Evolutionary conservation across 495 filamentous ascomycete genomes (phyloP).

Genomic region (Penicillium simplicissimum): DNA sequence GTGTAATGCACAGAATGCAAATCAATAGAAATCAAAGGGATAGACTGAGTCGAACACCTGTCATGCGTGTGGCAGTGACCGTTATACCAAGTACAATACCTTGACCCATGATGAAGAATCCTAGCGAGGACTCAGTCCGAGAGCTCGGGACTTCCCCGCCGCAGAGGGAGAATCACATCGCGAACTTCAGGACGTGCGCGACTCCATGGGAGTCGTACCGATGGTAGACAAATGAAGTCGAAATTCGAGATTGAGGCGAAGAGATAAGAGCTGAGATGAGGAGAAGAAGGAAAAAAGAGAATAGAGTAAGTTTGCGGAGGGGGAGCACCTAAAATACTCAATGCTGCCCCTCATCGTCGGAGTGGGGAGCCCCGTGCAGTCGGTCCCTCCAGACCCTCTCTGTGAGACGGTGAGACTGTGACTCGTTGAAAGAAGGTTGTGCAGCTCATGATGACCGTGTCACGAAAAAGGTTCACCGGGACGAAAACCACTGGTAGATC

Average conservation of each 20-base stretch:
- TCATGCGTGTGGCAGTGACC: conserved; percentile 56
- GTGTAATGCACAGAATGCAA: neutral
- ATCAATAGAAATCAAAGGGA: conserved; percentile 4
- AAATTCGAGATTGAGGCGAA: neutral
- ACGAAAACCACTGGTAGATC: conserved; percentile 6
- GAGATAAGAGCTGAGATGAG: conserved; percentile 5
- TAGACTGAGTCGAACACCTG: conserved; percentile 53
- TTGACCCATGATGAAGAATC: conserved; percentile 47
- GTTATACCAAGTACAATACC: conserved; percentile 58
- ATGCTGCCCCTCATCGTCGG: neutral
- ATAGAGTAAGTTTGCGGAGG: neutral
- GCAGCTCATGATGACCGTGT: conserved; percentile 16
- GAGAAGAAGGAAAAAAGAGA: conserved; percentile 23
- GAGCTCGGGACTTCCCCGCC: conserved; percentile 18
- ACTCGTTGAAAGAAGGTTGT: neutral
- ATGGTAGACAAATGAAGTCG: conserved; percentile 16
- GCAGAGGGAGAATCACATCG: neutral
- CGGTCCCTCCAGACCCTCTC: neutral
- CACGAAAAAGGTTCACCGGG: conserved; percentile 21
- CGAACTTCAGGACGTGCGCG: conserved; percentile 30
- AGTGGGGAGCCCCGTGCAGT: conserved; percentile 14
- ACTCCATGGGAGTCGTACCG: conserved; percentile 45
- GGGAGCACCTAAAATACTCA: conserved; percentile 1
- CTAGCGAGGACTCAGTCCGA: conserved; percentile 26
- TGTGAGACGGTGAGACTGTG: neutral